Percentiles rank a stretch among this genome's conserved stretches.
These are phyloP conservation scores for Limtongia smithiae DNA, from an alignment of 805 yeast species.

Conservation along the genomic window DNA sequence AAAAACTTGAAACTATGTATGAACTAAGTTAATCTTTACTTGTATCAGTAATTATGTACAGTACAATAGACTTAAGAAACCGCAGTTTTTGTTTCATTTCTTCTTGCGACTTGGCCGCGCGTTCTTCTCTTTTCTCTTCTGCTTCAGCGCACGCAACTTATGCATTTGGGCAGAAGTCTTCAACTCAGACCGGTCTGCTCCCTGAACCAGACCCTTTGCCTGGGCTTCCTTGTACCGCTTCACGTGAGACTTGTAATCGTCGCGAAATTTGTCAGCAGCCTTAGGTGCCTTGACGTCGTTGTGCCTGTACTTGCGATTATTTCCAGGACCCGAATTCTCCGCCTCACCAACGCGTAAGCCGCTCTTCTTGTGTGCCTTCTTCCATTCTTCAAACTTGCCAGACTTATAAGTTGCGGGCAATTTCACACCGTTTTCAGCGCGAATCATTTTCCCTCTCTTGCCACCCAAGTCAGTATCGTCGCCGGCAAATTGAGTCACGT, in stretches of 20 bases:
- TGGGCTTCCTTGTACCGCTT: slow-evolving; percentile 76
- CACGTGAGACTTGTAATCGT: slow-evolving; percentile 78
- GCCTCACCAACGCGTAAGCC: slow-evolving; percentile 36
- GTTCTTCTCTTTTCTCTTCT: slow-evolving; percentile 76
- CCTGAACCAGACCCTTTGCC: slow-evolving; percentile 57
- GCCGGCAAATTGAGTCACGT: slow-evolving; percentile 15
- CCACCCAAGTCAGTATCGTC: slow-evolving; percentile 26
- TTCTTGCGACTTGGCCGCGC: slow-evolving; percentile 64
- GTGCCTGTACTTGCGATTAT: slow-evolving; percentile 56
- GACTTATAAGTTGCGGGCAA: slow-evolving; percentile 88
- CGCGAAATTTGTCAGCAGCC: slow-evolving; percentile 85
- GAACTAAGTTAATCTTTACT: not conserved
- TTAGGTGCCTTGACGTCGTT: slow-evolving; percentile 75
- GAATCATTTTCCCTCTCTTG: slow-evolving; percentile 59
- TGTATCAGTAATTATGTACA: not conserved
- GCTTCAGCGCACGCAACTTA: slow-evolving; percentile 65
- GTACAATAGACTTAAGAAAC: not conserved
- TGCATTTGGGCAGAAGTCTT: slow-evolving; percentile 71
- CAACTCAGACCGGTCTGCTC: slow-evolving; percentile 50
- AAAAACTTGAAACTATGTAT: not conserved
- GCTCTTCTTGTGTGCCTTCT: slow-evolving; percentile 37
- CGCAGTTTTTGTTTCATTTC: not conserved
- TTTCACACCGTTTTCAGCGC: slow-evolving; percentile 90
- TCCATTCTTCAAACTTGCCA: slow-evolving; percentile 93
- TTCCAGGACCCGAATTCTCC: slow-evolving; percentile 27